phyloP scores from a whole-genome alignment of 2,329 filamentous ascomycete species.

The Aspergillus thermomutatus region DNA sequence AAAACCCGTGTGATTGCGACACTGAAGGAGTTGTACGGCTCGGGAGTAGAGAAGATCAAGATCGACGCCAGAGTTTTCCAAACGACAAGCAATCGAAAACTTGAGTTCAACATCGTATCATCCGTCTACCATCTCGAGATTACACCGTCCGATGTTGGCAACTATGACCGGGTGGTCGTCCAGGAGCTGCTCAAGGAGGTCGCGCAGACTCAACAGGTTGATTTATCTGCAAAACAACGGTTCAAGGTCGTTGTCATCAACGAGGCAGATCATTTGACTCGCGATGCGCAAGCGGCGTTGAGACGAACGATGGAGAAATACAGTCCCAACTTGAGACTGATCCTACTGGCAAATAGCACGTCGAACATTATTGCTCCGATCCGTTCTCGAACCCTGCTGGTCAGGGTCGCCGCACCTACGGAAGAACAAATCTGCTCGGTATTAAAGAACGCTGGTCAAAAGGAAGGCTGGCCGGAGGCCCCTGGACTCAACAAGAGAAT shows the following conservation, averaged over 20 bases:
- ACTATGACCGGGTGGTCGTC: constrained; percentile 91
- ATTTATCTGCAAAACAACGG: constrained; percentile 79
- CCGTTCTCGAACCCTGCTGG: constrained; percentile 82
- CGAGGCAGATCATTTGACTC: constrained; percentile 88
- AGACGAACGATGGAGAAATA: constrained; percentile 99
- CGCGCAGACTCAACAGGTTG: constrained; percentile 98
- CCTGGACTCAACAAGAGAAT: constrained; percentile 77
- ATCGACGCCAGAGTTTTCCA: constrained; percentile 97
- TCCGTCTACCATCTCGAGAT: constrained; percentile 98
- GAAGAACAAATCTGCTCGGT: constrained; percentile 80
- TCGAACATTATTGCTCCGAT: constrained; percentile 99
- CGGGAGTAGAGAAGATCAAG: constrained; percentile 99
- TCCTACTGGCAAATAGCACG: constrained; percentile 90
- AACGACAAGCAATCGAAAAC: constrained; percentile 90
- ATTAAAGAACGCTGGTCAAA: constrained; percentile 66
- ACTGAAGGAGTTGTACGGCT: constrained; percentile 88
- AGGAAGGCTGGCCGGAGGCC: constrained; percentile 77
- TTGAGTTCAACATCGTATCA: constrained; percentile 98
- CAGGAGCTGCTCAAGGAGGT: constrained; percentile 97
- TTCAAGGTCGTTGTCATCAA: constrained; percentile 99
- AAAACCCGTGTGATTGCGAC: constrained; percentile 97
- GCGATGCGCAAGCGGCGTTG: constrained; percentile 92
- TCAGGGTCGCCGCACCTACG: constrained; percentile 85
- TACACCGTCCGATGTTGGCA: constrained; percentile 93
- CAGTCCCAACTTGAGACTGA: constrained; percentile 87